These are phyloP conservation scores for Bipolaris gigantea DNA, from an alignment of 2,329 filamentous ascomycete species.

Conservation along the genomic window DNA sequence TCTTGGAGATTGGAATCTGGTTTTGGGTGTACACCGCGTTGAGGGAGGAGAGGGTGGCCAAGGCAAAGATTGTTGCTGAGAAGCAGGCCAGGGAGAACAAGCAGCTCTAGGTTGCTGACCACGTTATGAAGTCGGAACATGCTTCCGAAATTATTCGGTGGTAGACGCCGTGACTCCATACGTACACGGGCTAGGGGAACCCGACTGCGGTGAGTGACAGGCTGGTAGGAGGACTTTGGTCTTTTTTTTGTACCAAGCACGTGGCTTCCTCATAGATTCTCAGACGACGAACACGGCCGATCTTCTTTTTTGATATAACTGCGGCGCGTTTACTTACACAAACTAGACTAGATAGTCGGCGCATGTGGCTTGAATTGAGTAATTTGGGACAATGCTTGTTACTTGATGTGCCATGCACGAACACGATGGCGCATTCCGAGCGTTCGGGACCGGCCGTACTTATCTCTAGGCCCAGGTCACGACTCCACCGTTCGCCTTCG, in stretches of 20 bases:
- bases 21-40: slow-evolving; percentile 66
- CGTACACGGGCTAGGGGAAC: neutral
- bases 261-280: neutral
- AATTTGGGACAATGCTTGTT: neutral
- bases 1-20: slow-evolving; percentile 82
- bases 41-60: slow-evolving; percentile 42
- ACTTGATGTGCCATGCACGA: neutral
- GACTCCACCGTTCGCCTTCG: slow-evolving; percentile 39
- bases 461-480: slow-evolving; percentile 11
- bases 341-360: no score
- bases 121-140: neutral
- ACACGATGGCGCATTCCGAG: slow-evolving; percentile 11
- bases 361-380: no score
- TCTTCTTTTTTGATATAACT: neutral
- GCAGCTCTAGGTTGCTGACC: slow-evolving; percentile 13
- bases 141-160: neutral
- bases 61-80: slow-evolving; percentile 33
- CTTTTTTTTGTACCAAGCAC: neutral
- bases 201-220: neutral
- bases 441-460: slow-evolving; percentile 31
- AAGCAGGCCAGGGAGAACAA: slow-evolving; percentile 38
- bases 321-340: neutral
- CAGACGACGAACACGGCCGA: neutral
- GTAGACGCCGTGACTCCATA: neutral
- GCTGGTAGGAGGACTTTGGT: neutral